Conservation (phyloP, 108 stramenopile species). For the Pseudonitzschia multiseries region DNA sequence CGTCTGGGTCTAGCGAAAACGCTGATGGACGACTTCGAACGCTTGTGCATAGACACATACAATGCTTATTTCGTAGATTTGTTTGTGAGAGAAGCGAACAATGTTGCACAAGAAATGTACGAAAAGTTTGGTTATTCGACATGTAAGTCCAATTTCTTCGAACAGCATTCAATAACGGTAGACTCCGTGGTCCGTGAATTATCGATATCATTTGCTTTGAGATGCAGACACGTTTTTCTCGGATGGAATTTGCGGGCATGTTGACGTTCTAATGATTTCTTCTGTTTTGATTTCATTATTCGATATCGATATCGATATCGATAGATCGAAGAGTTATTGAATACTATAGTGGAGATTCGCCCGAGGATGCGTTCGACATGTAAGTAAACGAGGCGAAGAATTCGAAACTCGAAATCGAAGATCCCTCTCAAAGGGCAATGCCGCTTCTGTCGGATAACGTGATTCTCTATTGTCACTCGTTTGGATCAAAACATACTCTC, state of each 20-base stretch:
- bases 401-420: not conserved
- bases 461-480: not conserved
- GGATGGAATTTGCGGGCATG: not conserved
- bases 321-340: constrained; percentile 86
- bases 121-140: constrained; percentile 90
- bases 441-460: not conserved
- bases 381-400: not conserved
- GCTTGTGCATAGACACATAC: constrained; percentile 64
- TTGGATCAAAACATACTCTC: not conserved
- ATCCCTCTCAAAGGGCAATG: not conserved
- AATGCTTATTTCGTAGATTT: constrained; percentile 98
- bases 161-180: too few species aligned
- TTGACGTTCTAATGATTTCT: not conserved
- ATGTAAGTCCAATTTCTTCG: constrained; percentile 11
- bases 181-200: too few species aligned
- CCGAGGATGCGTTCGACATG: constrained; percentile 96
- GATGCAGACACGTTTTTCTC: not conserved
- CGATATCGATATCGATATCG: not conserved
- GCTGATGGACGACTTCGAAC: constrained; percentile 95
- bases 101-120: constrained; percentile 96
- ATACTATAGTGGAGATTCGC: constrained; percentile 84
- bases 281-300: not conserved
- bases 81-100: constrained; percentile 93
- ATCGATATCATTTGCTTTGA: too few species aligned
- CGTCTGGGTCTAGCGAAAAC: constrained; percentile 87